phyloP scores from a whole-genome alignment of 2,329 filamentous ascomycete species.

The Botrytis deweyae region DNA sequence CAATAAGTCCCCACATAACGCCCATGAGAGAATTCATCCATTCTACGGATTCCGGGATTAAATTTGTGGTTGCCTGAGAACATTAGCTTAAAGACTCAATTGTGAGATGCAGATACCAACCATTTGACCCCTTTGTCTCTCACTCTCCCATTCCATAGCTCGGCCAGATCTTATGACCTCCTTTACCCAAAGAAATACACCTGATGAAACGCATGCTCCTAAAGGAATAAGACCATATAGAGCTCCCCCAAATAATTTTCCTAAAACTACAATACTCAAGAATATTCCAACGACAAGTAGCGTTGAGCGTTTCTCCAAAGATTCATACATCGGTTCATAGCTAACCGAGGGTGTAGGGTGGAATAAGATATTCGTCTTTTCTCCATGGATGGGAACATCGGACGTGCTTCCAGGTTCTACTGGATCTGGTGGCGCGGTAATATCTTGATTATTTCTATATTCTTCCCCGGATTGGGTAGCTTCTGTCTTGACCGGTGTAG shows the following conservation, averaged over 20 bases:
- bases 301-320: constrained; percentile 73
- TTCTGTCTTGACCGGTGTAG: constrained; percentile 70
- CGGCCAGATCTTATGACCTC: constrained; percentile 80
- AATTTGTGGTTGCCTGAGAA: constrained; percentile 69
- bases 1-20: constrained; percentile 86
- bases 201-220: constrained; percentile 68
- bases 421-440: constrained; percentile 88
- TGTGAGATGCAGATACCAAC: constrained; percentile 42
- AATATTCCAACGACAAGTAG: constrained; percentile 70
- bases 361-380: constrained; percentile 95
- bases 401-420: constrained; percentile 78
- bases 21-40: constrained; percentile 92
- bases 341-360: constrained; percentile 89
- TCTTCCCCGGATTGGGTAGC: constrained; percentile 70
- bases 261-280: constrained; percentile 70
- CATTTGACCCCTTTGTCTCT: constrained; percentile 79
- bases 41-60: constrained; percentile 89
- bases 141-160: constrained; percentile 83
- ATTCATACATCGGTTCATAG: constrained; percentile 83
- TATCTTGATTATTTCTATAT: constrained; percentile 82
- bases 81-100: not conserved
- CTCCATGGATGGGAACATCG: constrained; percentile 92
- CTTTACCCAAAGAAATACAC: constrained; percentile 86
- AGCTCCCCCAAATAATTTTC: constrained; percentile 75
- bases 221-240: constrained; percentile 76